phyloP scores from a whole-genome alignment of 805 yeast genomes.

The Lipomyces orientalis region DNA sequence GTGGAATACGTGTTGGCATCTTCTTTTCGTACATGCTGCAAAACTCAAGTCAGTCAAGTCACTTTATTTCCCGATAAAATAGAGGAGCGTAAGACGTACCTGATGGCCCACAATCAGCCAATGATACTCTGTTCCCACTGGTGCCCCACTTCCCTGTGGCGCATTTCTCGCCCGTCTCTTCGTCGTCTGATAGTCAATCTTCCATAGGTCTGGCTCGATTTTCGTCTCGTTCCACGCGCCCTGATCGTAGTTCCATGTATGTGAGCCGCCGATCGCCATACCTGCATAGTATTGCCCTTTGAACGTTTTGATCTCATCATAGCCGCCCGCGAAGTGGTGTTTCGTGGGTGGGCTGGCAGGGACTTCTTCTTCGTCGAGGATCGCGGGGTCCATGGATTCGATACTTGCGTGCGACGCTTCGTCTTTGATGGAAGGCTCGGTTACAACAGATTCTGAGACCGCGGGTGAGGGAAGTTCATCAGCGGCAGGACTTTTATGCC shows the following conservation, averaged over 20 bases:
- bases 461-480: not conserved
- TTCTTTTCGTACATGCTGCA: constrained; percentile 7
- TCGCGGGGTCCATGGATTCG: constrained; percentile 1
- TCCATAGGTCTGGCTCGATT: constrained; percentile 8
- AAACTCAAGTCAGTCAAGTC: not conserved
- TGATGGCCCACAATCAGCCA: constrained; percentile 6
- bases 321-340: constrained; percentile 2
- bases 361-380: constrained; percentile 9
- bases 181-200: constrained; percentile 8
- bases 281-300: constrained; percentile 8
- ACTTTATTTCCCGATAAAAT: not conserved
- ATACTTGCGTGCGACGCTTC: not conserved
- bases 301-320: not conserved
- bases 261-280: constrained; percentile 7
- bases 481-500: not conserved
- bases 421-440: not conserved
- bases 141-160: constrained; percentile 3
- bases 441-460: not conserved
- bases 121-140: constrained; percentile 5
- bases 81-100: not conserved
- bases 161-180: constrained; percentile 5
- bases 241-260: constrained; percentile 6
- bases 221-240: constrained; percentile 8
- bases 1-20: constrained; percentile 5
- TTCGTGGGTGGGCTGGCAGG: not conserved